Base-by-base conservation (phyloP, 225 moss, liverwort and hornwort genomes). In the Climacium dendroides region DNA sequence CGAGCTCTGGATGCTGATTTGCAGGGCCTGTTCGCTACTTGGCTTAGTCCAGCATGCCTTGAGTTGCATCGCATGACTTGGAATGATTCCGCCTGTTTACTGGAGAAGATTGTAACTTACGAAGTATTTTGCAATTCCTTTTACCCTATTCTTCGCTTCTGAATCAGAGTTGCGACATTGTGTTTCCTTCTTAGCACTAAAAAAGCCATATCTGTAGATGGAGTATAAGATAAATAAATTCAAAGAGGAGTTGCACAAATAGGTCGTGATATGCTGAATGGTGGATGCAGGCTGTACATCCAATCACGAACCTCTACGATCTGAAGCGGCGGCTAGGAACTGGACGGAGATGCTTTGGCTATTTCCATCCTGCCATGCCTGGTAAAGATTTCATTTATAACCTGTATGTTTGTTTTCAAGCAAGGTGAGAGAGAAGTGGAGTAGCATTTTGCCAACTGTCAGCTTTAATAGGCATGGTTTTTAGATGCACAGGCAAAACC, bases 331-430 rank as follows among this genome's bases (percentile, higher is more conserved):
- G 98, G 65, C 89, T 98, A 73, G 98, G 98, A 79, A 89, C 85
- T 85, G 98, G 98, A 79, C 94, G 98, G 79, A 96, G 98, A 79
- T 98, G 98, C 88, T 98, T 94, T 92, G 96, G 96, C 78, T 98
- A 96, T 88, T 98, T 98, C 81, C 98, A 98, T 91, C 95, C 98
- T 89, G 95, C 98, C 70, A 95, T 98, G 91, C 98, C 98, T 92
- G 98, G 96, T 98, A 85, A 61, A 32, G 32, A 58, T 70, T 59
- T 58, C 57, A 41, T 57, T 23, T 45, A 28, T 29, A n/a, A 35
- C 47, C n/a, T 83, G 28, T 76, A 55, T 75, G 47, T 55, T 65
- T 76, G 45, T 65, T 82, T 55, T 81, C 53, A 32, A 87, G 62
- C 35, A 35, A 25, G 55, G 78, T 86, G 58, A 58, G 72, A 65